Conservation (phyloP, 2,329 filamentous ascomycete genomes). For the Taxawa tesnikishii region DNA sequence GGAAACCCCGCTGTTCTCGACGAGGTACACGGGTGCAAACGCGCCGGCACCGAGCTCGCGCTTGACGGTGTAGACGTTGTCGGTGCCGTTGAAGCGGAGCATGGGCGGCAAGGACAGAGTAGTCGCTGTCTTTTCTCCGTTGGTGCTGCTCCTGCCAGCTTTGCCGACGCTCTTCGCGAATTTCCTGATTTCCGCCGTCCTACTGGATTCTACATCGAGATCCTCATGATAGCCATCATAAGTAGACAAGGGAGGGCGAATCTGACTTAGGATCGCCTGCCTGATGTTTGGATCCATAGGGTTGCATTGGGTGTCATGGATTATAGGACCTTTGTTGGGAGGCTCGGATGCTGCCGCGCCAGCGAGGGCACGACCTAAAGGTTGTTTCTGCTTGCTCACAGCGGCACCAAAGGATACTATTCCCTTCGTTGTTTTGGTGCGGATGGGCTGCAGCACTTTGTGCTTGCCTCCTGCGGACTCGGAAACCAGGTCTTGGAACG, state of each 20-base stretch:
- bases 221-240: constrained; percentile 76
- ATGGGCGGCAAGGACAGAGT: constrained; percentile 48
- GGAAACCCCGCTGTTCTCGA: constrained; percentile 45
- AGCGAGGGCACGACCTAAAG: constrained; percentile 16
- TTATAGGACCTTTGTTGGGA: constrained; percentile 54
- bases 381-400: constrained; percentile 10
- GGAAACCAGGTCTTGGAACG: constrained; percentile 54
- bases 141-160: constrained; percentile 38
- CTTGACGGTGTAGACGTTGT: constrained; percentile 62
- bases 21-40: constrained; percentile 89
- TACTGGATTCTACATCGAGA: constrained; percentile 49
- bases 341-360: constrained; percentile 25
- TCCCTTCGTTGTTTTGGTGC: constrained; percentile 34
- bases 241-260: constrained; percentile 59
- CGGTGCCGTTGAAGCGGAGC: constrained; percentile 54
- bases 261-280: constrained; percentile 58
- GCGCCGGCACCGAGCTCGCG: constrained; percentile 85
- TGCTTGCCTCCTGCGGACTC: constrained; percentile 28
- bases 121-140: constrained; percentile 48
- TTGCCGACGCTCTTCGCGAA: constrained; percentile 59
- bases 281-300: constrained; percentile 71
- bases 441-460: constrained; percentile 38
- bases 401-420: constrained; percentile 20
- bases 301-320: constrained; percentile 77
- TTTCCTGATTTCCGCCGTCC: constrained; percentile 65